Evolutionary conservation across 73 alveolate genomes (phyloP).

Genomic region (Paramecium tetraurelia): DNA sequence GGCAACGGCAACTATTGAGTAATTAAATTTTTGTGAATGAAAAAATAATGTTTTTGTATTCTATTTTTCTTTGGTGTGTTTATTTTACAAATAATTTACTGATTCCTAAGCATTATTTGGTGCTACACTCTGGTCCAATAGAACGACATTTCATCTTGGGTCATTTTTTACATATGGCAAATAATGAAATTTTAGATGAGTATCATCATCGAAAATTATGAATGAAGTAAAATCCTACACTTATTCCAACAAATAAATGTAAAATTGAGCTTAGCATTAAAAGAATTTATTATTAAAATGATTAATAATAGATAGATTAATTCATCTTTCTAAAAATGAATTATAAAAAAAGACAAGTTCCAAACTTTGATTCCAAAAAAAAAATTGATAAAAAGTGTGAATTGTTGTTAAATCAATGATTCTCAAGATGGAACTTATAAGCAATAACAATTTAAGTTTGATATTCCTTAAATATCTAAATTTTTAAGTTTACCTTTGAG

Average conservation of each 20-base stretch:
- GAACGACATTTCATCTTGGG: not conserved
- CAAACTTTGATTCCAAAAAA: not conserved
- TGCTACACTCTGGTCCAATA: not conserved
- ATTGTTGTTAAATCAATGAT: not conserved
- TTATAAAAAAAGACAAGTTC: not conserved
- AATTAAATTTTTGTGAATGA: not conserved
- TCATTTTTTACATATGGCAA: not conserved
- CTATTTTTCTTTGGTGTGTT: not conserved
- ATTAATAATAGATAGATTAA: not conserved
- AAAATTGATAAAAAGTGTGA: not conserved
- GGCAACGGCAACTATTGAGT: too few relatives aligned
- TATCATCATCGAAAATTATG: not conserved
- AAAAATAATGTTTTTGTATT: not conserved
- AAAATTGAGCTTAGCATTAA: not conserved
- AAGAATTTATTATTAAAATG: not conserved
- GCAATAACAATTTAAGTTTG: not conserved
- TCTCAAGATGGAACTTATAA: not conserved
- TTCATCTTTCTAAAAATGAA: not conserved
- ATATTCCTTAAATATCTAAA: not conserved
- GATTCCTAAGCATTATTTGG: not conserved
- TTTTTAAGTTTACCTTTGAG: not conserved
- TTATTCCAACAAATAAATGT: not conserved
- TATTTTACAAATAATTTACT: not conserved
- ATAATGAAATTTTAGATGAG: not conserved
- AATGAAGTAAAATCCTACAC: not conserved